Percentiles rank a stretch among this genome's conserved stretches.
phyloP scores from a whole-genome alignment of 225 moss, liverwort and hornwort species.

The Bryum argenteum region DNA sequence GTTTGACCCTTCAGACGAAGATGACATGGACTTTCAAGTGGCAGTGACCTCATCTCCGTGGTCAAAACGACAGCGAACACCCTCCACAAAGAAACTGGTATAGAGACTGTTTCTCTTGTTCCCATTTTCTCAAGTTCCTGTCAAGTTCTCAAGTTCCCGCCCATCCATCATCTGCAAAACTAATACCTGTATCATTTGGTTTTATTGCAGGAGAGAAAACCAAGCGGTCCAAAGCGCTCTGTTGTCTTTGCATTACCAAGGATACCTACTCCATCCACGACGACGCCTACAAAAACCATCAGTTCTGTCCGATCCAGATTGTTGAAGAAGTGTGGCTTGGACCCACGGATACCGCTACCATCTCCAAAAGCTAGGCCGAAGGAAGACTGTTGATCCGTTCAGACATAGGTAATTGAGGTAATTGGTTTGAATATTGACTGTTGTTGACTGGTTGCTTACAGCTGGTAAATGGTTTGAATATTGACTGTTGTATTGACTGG shows the following conservation, averaged over 20 bases:
- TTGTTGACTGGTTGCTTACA: neutral
- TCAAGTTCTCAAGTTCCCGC: neutral
- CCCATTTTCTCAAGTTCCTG: neutral
- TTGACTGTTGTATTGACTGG: neutral
- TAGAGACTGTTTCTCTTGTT: conserved; percentile 1
- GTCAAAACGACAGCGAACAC: conserved; percentile 47
- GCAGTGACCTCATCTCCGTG: conserved; percentile 35
- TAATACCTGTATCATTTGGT: conserved; percentile 20
- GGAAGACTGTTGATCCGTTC: conserved; percentile 26
- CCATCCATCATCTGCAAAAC: conserved; percentile 8
- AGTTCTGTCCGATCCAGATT: conserved; percentile 43
- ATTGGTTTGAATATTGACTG: neutral
- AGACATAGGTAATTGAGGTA: conserved; percentile 16
- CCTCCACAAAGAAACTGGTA: conserved; percentile 39
- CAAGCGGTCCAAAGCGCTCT: conserved; percentile 23
- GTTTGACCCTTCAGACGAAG: conserved; percentile 46
- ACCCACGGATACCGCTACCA: conserved; percentile 45
- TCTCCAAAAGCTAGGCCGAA: conserved; percentile 41
- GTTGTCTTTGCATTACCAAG: conserved; percentile 32
- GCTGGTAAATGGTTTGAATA: neutral
- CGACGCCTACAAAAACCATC: conserved; percentile 23
- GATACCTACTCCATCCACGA: conserved; percentile 22
- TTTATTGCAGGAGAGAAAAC: conserved; percentile 33
- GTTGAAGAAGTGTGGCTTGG: conserved; percentile 56
- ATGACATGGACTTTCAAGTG: conserved; percentile 48